Conservation (phyloP, 345 rosid genomes). For the Cardamine chenopodiifolia region DNA sequence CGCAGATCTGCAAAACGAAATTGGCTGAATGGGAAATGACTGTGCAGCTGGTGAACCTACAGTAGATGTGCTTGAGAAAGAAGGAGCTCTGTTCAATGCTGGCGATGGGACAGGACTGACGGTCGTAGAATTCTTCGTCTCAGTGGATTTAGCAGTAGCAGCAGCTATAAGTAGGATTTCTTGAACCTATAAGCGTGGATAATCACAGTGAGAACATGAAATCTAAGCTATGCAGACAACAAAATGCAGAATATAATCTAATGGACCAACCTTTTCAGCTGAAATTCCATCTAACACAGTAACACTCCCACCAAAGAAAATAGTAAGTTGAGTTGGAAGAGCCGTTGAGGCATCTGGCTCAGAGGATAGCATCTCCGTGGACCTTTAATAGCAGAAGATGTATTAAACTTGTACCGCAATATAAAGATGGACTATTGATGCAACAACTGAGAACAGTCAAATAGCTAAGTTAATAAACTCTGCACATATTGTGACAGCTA, state of each 20-base stretch:
- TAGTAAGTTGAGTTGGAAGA: slow-evolving; percentile 68
- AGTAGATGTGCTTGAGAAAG: slow-evolving; percentile 69
- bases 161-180: slow-evolving; percentile 73
- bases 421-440: slow-evolving; percentile 4
- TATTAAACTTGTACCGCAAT: no score
- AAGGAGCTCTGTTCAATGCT: slow-evolving; percentile 75
- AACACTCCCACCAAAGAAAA: slow-evolving; percentile 80
- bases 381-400: slow-evolving; percentile 40
- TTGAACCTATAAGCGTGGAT: slow-evolving; percentile 51
- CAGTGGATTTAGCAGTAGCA: slow-evolving; percentile 54
- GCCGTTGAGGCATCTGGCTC: slow-evolving; percentile 40
- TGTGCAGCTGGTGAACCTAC: slow-evolving; percentile 60
- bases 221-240: background rate
- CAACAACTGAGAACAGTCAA: background rate
- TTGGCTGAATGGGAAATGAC: slow-evolving; percentile 50
- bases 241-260: background rate
- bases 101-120: slow-evolving; percentile 53
- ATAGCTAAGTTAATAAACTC: background rate
- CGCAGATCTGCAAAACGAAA: slow-evolving; percentile 67
- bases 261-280: slow-evolving; percentile 60
- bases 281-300: slow-evolving; percentile 70
- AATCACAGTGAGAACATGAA: background rate
- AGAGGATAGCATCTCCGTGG: slow-evolving; percentile 36
- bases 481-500: background rate
- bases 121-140: slow-evolving; percentile 48